A percentile compares a stretch with the other conserved stretches of the same genome.
These are phyloP conservation scores for Entomophthora muscae DNA, from an alignment of 371 early-diverging fungal genomes.

Conservation along the genomic window DNA sequence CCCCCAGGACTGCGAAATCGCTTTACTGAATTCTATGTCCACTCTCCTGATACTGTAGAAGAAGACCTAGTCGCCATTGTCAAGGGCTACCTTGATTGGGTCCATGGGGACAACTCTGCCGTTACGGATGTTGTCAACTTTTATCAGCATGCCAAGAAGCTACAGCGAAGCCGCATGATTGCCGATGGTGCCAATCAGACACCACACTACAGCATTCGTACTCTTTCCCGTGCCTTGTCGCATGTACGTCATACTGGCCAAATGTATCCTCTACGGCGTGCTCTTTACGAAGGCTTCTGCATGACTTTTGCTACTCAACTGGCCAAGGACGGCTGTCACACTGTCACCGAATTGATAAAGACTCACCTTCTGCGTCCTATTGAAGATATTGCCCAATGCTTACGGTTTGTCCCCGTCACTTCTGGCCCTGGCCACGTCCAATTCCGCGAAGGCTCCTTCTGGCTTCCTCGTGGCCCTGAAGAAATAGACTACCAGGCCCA, in stretches of 20 bases:
- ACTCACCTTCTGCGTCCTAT: slow-evolving; percentile 42
- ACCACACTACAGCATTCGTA: slow-evolving; percentile 89
- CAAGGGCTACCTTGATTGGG: slow-evolving; percentile 46
- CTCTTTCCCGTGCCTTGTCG: slow-evolving; percentile 73
- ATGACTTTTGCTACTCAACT: slow-evolving; percentile 94
- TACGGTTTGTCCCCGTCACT: slow-evolving; percentile 28
- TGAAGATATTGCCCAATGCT: slow-evolving; percentile 33
- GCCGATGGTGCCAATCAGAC: slow-evolving; percentile 83
- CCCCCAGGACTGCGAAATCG: slow-evolving; percentile 81
- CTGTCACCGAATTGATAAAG: slow-evolving; percentile 37
- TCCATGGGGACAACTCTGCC: slow-evolving; percentile 41
- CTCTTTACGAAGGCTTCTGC: slow-evolving; percentile 80
- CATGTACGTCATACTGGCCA: slow-evolving; percentile 57
- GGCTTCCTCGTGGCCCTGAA: slow-evolving; percentile 57
- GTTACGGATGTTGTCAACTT: slow-evolving; percentile 66
- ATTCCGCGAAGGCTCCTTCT: slow-evolving; percentile 52
- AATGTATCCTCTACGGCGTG: slow-evolving; percentile 56
- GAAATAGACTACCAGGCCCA: slow-evolving; percentile 24
- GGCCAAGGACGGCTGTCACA: slow-evolving; percentile 40
- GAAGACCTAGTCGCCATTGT: slow-evolving; percentile 76
- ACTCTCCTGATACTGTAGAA: slow-evolving; percentile 65
- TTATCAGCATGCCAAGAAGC: slow-evolving; percentile 57
- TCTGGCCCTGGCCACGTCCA: slow-evolving; percentile 31
- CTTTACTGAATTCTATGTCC: slow-evolving; percentile 90
- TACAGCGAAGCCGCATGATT: slow-evolving; percentile 47